These are phyloP conservation scores for Dactylorhiza incarnata DNA, from an alignment of 106 monocot species.

Conservation along the genomic window DNA sequence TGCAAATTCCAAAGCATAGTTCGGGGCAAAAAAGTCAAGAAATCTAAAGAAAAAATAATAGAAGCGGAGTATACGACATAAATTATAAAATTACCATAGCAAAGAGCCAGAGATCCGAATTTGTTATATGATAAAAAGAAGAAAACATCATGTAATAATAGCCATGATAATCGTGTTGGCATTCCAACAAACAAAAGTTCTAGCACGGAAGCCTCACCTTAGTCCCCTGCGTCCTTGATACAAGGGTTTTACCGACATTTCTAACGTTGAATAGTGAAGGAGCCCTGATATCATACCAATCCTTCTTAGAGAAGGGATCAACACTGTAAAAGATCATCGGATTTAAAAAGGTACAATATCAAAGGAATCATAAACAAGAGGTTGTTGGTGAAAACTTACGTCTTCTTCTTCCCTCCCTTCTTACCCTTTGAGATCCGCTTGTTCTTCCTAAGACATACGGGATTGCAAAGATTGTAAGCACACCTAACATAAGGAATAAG, in stretches of 20 bases:
- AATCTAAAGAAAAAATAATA: no score
- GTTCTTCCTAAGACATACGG: slow-evolving; percentile 51
- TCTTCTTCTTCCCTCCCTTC: slow-evolving; percentile 97
- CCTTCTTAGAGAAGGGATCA: slow-evolving; percentile 92
- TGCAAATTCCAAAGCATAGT: no score
- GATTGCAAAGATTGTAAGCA: neutral
- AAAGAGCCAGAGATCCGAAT: no score
- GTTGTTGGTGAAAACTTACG: slow-evolving; percentile 19
- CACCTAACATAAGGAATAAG: neutral
- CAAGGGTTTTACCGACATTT: slow-evolving; percentile 90
- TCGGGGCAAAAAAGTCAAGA: no score
- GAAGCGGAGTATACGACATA: no score
- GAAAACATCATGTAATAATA: no score
- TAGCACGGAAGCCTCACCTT: slow-evolving; percentile 29
- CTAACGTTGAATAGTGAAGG: slow-evolving; percentile 64
- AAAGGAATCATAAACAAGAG: neutral
- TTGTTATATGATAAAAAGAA: no score
- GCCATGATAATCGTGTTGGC: no score
- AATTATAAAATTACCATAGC: no score
- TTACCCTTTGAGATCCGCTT: slow-evolving; percentile 95
- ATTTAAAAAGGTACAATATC: neutral
- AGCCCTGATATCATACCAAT: slow-evolving; percentile 97
- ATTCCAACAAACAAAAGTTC: no score
- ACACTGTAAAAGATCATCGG: slow-evolving; percentile 33
- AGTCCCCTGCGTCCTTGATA: slow-evolving; percentile 93